Evolutionary conservation across 75 land plant species (phyloP), one percentile per base, ranked within the genome.

Genomic region (Picea glauca): DNA sequence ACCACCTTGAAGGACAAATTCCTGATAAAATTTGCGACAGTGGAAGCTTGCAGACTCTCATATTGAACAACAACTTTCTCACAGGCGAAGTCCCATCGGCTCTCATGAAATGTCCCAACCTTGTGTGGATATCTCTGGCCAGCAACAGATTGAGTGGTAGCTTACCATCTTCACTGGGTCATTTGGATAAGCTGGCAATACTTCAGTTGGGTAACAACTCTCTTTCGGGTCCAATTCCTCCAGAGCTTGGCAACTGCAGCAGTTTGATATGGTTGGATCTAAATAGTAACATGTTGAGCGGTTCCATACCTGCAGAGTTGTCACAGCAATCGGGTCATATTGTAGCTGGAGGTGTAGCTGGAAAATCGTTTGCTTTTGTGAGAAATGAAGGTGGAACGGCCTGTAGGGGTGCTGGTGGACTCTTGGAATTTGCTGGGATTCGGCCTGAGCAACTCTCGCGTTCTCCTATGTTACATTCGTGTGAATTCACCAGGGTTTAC

Each of bases 191-290:
- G 77, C 88, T 95, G 67, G 85, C 90, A 20, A 86, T 88, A 73
- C 89, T 93, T 21, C 91, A 93, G 58, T 38, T 93, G 74, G 90
- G 87, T 11, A 85, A 84, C 76, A 93, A 94, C 74, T 84, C 86
- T 30, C 87, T 96, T 60, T 72, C 84, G 54, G 99, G 99, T 31
- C 7, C 54, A n/a, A 88, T 96, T 50, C 99, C 99, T 12, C 56
- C 80, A 40, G 89, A 84, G 58, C 80, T 96, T 0, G 94, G 96
- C n/a, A 86, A 79, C 58, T 87, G 90, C 65, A 61, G 13, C 30
- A 87, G 81, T 73, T 91, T 96, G 70, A 85, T 87, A 21, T 87
- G 94, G 85, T 82, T 96, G 32, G 91, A 91, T 72, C 76, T 96
- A 54, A 84, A 91, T 82, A 84, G 82, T 81, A 96, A 96, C 68